Percentiles rank a stretch among this genome's conserved stretches.
Conservation (phyloP, 164 flowering plant species). For the Nymphaea colorata region DNA sequence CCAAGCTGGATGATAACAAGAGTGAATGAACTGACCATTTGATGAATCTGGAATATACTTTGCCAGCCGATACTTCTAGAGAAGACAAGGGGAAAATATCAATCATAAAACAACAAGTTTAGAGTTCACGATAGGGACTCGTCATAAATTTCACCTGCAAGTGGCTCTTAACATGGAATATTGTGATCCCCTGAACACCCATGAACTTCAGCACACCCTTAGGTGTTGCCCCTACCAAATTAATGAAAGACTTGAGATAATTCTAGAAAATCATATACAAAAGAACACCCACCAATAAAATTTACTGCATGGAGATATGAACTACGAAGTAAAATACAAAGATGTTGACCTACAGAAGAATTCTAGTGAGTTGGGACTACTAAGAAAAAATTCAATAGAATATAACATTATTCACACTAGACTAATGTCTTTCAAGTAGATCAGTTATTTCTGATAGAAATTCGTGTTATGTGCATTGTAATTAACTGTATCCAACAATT, state of each 20-base stretch:
- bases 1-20: background rate
- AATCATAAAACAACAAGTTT: background rate
- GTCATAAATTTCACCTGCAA: conserved; percentile 46
- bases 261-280: too few species aligned
- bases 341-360: background rate
- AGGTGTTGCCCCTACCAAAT: conserved; percentile 83
- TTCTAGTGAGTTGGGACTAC: background rate
- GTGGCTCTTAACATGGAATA: conserved; percentile 95
- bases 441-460: background rate
- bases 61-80: conserved; percentile 96
- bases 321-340: background rate
- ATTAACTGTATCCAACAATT: too few species aligned
- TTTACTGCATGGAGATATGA: background rate
- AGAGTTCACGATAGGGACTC: background rate
- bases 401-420: background rate
- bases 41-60: conserved; percentile 80
- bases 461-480: too few species aligned
- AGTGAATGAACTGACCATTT: conserved; percentile 41
- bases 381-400: background rate
- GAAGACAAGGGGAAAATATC: conserved; percentile 8
- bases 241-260: background rate
- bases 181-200: conserved; percentile 88
- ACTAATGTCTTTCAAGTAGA: background rate
- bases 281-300: background rate
- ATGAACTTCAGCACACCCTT: conserved; percentile 89